phyloP scores from a whole-genome alignment of 306 rosid species.

The Pachyrhizus erosus region DNA sequence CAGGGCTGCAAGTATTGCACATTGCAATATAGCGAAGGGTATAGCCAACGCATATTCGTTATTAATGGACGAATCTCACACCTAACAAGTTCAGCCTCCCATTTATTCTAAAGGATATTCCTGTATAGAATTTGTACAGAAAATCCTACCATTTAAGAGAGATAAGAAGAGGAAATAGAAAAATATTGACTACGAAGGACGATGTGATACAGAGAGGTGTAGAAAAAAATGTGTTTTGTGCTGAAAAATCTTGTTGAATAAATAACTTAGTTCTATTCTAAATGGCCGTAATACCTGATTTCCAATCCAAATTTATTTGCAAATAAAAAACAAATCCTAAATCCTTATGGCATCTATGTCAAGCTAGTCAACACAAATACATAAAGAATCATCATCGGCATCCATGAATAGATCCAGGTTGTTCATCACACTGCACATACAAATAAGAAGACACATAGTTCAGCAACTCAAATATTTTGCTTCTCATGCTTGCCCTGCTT shows the following conservation, averaged over 20 bases:
- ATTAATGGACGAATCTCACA: not conserved
- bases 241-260: not conserved
- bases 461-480: not conserved
- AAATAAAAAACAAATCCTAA: not conserved
- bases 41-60: slow-evolving; percentile 48
- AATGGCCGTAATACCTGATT: slow-evolving; percentile 16
- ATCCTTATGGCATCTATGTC: not conserved
- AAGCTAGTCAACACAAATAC: not conserved
- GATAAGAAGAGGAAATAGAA: not conserved
- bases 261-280: not conserved
- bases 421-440: slow-evolving; percentile 6
- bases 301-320: not conserved
- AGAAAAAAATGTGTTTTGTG: not conserved
- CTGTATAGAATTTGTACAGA: not conserved
- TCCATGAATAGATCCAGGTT: slow-evolving; percentile 16
- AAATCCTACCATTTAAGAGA: not conserved
- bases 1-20: not conserved
- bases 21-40: not conserved
- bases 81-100: not conserved
- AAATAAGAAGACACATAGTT: not conserved
- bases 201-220: not conserved
- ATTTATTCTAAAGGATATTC: slow-evolving; percentile 27
- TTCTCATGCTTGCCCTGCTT: slow-evolving; percentile 20
- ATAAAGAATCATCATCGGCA: not conserved
- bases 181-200: not conserved